Base-by-base conservation (phyloP, 2,329 filamentous ascomycete genomes). In the Teratosphaeria destructans region DNA sequence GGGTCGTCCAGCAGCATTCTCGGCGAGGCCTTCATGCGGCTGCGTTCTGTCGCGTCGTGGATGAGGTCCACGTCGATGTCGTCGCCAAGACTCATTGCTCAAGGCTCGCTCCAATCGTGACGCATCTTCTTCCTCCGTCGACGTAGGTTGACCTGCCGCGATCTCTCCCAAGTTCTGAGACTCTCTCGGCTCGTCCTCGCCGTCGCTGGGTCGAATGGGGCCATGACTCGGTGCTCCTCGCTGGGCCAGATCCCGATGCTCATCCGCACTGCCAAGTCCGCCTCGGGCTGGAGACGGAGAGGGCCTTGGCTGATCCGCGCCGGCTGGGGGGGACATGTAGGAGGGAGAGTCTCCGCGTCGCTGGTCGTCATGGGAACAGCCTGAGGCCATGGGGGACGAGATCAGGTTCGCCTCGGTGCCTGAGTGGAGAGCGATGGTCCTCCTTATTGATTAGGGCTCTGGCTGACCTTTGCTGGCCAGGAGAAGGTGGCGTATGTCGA, bases 101-200 rank as follows among this genome's bases (percentile, higher is more conserved):
- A 56, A 14, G 5, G 49, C 49, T 35, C 57, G 57, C 34, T 59
- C 61, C 32, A 58, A 27, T 6, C 54, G 55, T 3, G 32, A 47
- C 27, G 32, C 29, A 5, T 32, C 23, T 35, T 57, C 49, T 29
- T 55, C 54, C 11, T 55, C 54, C 11, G 63, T 61, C 23, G 61
- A 59, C 14, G n/a, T 5, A 12, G 63, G 66, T 16, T 26, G 23
- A 4, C 65, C 61, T 14, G 57, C 43, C 4, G 65, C 58, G 26
- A 61, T 35, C 32, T 66, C 67, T 52, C 63, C 60, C 27, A 67
- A 54, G 54, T 63, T 63, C 19, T 55, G 55, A 54, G 60, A 62
- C 39, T 67, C 62, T 19, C 26, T 14, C 3, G 67, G 64, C 57
- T 66, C 59, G 19, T 66, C 59, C 32, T 66, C 65, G 52, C 64